phyloP scores from a whole-genome alignment of 192 early-diverging fungal genomes.

The Backusella macrospora region DNA sequence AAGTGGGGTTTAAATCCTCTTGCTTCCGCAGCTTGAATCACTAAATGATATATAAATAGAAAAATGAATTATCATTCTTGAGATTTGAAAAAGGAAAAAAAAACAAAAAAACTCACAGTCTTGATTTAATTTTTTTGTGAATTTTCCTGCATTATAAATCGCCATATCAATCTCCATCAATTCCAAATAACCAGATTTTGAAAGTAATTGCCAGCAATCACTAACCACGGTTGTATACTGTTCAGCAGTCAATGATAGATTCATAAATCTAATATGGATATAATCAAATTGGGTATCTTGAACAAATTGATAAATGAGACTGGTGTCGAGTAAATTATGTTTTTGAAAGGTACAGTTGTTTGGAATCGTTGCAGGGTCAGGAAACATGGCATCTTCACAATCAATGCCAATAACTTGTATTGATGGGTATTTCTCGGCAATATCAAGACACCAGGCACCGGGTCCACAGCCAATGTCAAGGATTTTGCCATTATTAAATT shows the following conservation, averaged over 20 bases:
- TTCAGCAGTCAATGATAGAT: constrained; percentile 23
- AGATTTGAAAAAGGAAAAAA: neutral
- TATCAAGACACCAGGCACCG: constrained; percentile 32
- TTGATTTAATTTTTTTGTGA: constrained; percentile 18
- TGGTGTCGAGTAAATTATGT: constrained; percentile 24
- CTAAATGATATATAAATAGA: constrained; percentile 18
- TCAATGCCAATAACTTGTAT: constrained; percentile 23
- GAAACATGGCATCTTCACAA: constrained; percentile 27
- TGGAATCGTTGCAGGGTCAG: constrained; percentile 17
- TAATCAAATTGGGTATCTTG: constrained; percentile 30
- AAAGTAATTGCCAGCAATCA: constrained; percentile 35
- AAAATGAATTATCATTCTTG: too few species aligned
- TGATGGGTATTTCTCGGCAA: constrained; percentile 16
- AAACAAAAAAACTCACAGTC: constrained; percentile 11
- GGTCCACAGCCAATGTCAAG: constrained; percentile 32
- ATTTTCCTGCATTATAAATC: constrained; percentile 23
- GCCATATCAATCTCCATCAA: constrained; percentile 38
- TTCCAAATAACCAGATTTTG: constrained; percentile 36
- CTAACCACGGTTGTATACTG: constrained; percentile 31
- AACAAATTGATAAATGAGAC: neutral
- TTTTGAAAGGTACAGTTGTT: constrained; percentile 15
- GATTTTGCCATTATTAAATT: constrained; percentile 9
- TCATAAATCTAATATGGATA: constrained; percentile 34
- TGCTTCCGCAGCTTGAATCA: constrained; percentile 23
- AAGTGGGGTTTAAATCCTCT: constrained; percentile 22